A percentile compares a stretch with the other conserved stretches of the same genome.
These are phyloP conservation scores for Hibiscus tridactylites DNA, from an alignment of 345 rosid genomes.

Conservation along the genomic window DNA sequence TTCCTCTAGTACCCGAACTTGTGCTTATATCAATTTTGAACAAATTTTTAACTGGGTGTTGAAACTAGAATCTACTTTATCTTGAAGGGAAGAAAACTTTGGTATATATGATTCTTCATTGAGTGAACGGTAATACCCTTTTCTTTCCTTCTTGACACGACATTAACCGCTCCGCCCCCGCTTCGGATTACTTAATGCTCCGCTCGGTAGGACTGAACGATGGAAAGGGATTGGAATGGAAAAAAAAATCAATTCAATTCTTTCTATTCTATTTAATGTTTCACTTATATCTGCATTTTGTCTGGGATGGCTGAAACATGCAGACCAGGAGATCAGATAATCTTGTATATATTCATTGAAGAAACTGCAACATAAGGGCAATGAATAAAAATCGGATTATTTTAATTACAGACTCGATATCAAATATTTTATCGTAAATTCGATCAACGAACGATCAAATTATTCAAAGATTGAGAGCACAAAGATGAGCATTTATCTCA, in stretches of 20 bases:
- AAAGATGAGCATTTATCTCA: neutral
- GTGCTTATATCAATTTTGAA: constrained; percentile 12
- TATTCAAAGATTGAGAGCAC: neutral
- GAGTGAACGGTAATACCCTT: neutral
- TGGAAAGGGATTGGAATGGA: neutral
- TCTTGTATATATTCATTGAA: neutral
- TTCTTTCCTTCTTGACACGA: neutral
- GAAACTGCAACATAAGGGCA: neutral
- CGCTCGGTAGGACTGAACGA: neutral
- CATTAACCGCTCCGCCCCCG: neutral
- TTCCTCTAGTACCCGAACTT: constrained; percentile 5
- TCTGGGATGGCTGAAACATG: constrained; percentile 13
- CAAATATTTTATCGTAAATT: neutral
- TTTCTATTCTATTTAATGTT: neutral
- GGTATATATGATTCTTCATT: neutral
- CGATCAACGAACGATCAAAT: neutral
- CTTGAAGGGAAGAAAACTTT: neutral
- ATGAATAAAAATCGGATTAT: neutral
- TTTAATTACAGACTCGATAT: neutral
- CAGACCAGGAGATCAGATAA: neutral
- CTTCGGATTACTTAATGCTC: neutral
- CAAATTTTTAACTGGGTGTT: neutral
- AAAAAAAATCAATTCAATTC: neutral
- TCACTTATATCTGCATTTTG: neutral
- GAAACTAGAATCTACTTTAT: neutral